These are phyloP conservation scores for Pezicula carpinea DNA, from an alignment of 2,329 filamentous ascomycete species.

Conservation along the genomic window DNA sequence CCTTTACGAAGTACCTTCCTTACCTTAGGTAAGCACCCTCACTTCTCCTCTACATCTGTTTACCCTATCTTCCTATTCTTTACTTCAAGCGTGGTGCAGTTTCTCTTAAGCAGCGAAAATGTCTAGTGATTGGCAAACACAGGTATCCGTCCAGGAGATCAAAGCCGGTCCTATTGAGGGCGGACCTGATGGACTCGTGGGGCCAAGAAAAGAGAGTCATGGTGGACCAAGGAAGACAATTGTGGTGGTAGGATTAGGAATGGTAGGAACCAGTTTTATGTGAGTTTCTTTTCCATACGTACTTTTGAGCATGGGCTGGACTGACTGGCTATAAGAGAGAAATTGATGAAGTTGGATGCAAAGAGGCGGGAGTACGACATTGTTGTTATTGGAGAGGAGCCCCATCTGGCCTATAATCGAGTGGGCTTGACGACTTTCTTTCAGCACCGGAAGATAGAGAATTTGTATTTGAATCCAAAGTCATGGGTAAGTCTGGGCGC, in stretches of 20 bases:
- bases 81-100: neutral
- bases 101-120: too few relatives aligned
- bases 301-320: too few relatives aligned
- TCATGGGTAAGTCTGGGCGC: constrained; percentile 60
- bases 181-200: constrained; percentile 20
- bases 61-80: neutral
- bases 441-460: constrained; percentile 77
- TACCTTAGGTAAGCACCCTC: too few relatives aligned
- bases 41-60: neutral
- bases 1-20: too few relatives aligned
- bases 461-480: constrained; percentile 79
- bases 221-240: constrained; percentile 53
- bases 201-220: constrained; percentile 17
- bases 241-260: constrained; percentile 82
- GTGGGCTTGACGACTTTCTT: constrained; percentile 89
- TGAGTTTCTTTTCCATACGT: constrained; percentile 53
- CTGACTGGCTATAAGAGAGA: constrained; percentile 56
- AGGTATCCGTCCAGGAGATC: constrained; percentile 18
- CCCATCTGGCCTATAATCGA: constrained; percentile 85
- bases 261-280: constrained; percentile 90
- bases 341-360: constrained; percentile 78
- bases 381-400: constrained; percentile 81
- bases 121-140: constrained; percentile 24
- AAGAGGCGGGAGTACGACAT: constrained; percentile 73
- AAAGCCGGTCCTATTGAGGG: constrained; percentile 17